A percentile compares a stretch with the other conserved stretches of the same genome.
phyloP scores from a whole-genome alignment of 495 filamentous ascomycete species.

The Tetracladium setigerum region DNA sequence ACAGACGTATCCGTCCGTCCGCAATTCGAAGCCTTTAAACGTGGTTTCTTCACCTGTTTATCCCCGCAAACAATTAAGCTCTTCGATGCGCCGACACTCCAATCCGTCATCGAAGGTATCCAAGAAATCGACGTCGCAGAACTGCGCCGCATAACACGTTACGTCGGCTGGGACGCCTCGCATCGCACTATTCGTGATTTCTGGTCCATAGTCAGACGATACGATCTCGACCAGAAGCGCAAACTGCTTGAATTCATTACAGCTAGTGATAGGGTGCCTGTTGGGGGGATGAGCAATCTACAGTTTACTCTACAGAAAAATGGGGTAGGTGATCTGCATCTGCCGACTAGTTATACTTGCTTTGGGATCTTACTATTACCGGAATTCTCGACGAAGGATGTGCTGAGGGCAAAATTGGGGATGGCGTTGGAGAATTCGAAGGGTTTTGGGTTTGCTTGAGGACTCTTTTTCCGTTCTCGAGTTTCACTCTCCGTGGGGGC shows the following conservation, averaged over 20 bases:
- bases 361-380: slow-evolving; percentile 82
- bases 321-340: slow-evolving; percentile 41
- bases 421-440: slow-evolving; percentile 84
- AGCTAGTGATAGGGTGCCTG: slow-evolving; percentile 81
- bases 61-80: slow-evolving; percentile 60
- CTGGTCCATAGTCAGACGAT: slow-evolving; percentile 69
- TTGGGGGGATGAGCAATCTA: slow-evolving; percentile 70
- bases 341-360: slow-evolving; percentile 56
- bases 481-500: too few relatives aligned
- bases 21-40: slow-evolving; percentile 73
- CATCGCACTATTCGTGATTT: slow-evolving; percentile 69
- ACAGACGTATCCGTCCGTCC: slow-evolving; percentile 67
- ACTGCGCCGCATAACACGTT: slow-evolving; percentile 60
- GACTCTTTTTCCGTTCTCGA: background rate
- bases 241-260: slow-evolving; percentile 90
- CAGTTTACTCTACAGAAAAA: slow-evolving; percentile 79
- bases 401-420: slow-evolving; percentile 63
- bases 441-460: slow-evolving; percentile 63
- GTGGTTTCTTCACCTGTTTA: slow-evolving; percentile 74
- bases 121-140: slow-evolving; percentile 68
- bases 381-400: slow-evolving; percentile 63
- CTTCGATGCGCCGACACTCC: slow-evolving; percentile 62
- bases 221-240: slow-evolving; percentile 58
- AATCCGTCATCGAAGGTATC: slow-evolving; percentile 72
- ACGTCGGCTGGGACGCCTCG: slow-evolving; percentile 67